Conservation (phyloP, 495 filamentous ascomycete genomes). For the Hypoxylon perforatum region DNA sequence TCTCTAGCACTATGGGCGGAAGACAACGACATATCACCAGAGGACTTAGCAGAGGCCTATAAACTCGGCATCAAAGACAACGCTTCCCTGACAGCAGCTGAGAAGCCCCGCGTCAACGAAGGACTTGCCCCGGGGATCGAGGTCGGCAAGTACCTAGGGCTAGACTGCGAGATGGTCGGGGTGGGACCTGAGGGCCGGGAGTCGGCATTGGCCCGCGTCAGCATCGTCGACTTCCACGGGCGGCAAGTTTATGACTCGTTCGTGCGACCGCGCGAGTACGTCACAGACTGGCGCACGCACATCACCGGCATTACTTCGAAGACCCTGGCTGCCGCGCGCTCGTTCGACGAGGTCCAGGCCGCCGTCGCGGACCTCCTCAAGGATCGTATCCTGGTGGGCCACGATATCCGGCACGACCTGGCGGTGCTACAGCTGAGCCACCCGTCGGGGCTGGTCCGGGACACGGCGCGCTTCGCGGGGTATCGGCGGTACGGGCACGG, state of each 20-base stretch:
- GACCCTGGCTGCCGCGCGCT: constrained; percentile 73
- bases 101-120: constrained; percentile 55
- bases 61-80: constrained; percentile 52
- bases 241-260: constrained; percentile 91
- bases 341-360: constrained; percentile 78
- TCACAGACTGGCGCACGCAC: constrained; percentile 89
- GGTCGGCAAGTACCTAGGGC: constrained; percentile 85
- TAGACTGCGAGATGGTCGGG: constrained; percentile 99
- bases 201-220: constrained; percentile 82
- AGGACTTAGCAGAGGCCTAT: constrained; percentile 71
- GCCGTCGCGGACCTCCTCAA: constrained; percentile 77
- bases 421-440: constrained; percentile 79
- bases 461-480: constrained; percentile 80
- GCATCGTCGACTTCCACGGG: constrained; percentile 91
- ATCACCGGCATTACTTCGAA: constrained; percentile 81
- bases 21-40: constrained; percentile 70
- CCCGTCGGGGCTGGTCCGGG: constrained; percentile 78
- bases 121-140: constrained; percentile 62
- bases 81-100: constrained; percentile 26
- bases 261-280: constrained; percentile 77
- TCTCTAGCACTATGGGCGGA: constrained; percentile 58
- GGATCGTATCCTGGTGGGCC: constrained; percentile 82
- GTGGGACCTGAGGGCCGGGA: constrained; percentile 76
- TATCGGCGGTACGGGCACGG: constrained; percentile 82
- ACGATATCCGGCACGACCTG: constrained; percentile 90